Evolutionary conservation across 1,139 yeast species (phyloP).

Genomic region (Sugiyamaella castrensis): DNA sequence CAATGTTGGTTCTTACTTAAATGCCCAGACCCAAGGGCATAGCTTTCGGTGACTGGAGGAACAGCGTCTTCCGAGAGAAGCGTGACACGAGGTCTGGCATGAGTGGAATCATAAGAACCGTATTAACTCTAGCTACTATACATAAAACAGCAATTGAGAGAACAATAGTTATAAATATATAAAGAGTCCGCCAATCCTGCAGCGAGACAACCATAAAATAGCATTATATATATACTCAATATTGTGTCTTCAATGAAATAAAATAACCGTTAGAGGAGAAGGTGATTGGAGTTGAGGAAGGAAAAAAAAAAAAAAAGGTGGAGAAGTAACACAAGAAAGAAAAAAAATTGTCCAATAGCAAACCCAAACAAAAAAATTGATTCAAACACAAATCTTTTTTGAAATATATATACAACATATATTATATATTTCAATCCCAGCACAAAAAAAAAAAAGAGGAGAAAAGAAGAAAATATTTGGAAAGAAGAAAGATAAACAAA

Average conservation of each 20-base stretch:
- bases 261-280: too few relatives aligned
- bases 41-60: too few relatives aligned
- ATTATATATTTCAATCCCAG: neutral
- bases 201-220: neutral
- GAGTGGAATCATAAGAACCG: neutral
- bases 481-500: neutral
- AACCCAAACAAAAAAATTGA: neutral
- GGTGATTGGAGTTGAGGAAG: too few relatives aligned
- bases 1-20: too few relatives aligned
- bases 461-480: neutral
- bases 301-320: neutral
- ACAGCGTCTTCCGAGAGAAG: too few relatives aligned
- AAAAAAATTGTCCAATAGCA: neutral
- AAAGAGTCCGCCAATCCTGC: neutral
- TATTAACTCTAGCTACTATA: neutral
- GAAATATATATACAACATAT: neutral
- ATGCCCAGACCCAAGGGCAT: too few relatives aligned
- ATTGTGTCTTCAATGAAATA: too few relatives aligned
- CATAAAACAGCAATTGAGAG: neutral
- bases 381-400: neutral
- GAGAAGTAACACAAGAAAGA: conserved; percentile 1
- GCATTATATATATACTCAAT: neutral
- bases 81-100: too few relatives aligned
- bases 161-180: neutral
- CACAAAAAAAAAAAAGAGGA: neutral